Percentiles rank a stretch among this genome's conserved stretches.
Conservation (phyloP, 495 filamentous ascomycete genomes). For the Parathielavia appendiculata region DNA sequence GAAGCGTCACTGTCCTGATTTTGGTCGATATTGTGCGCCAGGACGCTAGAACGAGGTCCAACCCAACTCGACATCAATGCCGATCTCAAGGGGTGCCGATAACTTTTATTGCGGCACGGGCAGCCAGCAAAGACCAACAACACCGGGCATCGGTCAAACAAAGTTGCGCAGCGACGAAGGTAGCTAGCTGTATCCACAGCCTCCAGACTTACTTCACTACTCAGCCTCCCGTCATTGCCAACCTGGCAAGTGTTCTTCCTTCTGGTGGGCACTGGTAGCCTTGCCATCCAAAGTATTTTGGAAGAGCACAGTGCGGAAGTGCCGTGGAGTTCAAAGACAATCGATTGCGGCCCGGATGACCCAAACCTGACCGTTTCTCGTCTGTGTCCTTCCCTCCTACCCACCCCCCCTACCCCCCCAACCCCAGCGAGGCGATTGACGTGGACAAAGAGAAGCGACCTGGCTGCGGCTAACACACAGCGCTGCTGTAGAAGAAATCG, state of each 20-base stretch:
- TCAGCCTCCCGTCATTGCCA: too few relatives aligned
- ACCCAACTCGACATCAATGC: slow-evolving; percentile 4
- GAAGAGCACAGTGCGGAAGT: slow-evolving; percentile 8
- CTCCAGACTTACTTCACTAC: neutral
- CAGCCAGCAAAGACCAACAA: neutral
- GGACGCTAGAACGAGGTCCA: neutral
- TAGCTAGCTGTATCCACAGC: neutral
- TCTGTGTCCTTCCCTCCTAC: neutral
- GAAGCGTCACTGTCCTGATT: neutral
- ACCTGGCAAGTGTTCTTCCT: neutral
- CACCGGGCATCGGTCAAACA: too few relatives aligned
- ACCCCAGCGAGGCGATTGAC: neutral
- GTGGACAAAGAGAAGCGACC: slow-evolving; percentile 6
- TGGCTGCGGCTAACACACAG: neutral
- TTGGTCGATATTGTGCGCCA: neutral
- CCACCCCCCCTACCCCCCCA: too few relatives aligned
- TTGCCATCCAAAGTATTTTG: neutral
- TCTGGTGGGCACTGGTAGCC: neutral
- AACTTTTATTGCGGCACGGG: neutral
- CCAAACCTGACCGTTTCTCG: neutral
- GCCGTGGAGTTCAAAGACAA: neutral
- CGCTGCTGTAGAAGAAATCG: neutral
- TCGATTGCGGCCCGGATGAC: neutral
- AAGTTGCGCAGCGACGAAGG: neutral
- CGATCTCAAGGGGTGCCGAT: neutral